Percentiles rank a stretch among this genome's conserved stretches.
phyloP scores from a whole-genome alignment of 163 green algal genomes.

The Scenedesmus sp. region DNA sequence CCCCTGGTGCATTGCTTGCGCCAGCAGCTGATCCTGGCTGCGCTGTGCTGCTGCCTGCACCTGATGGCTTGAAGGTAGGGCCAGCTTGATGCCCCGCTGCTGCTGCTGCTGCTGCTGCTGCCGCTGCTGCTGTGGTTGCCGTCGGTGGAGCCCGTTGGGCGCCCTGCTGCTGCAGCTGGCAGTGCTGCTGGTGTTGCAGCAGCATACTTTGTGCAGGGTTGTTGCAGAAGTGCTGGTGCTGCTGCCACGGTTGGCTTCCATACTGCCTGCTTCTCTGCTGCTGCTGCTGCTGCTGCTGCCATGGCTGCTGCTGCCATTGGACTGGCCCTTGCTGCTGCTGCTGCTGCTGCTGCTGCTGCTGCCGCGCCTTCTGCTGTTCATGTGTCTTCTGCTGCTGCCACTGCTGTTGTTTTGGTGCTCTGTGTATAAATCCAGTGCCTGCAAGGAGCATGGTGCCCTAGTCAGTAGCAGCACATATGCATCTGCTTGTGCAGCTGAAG shows the following conservation, averaged over 20 bases:
- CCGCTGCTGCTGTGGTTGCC: neutral
- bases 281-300: conserved; percentile 15
- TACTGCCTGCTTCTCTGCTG: neutral
- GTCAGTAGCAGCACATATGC: neutral
- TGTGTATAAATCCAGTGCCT: neutral
- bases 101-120: neutral
- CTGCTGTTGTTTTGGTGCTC: conserved; percentile 24
- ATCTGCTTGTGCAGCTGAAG: neutral
- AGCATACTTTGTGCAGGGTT: neutral
- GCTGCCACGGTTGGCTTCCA: neutral
- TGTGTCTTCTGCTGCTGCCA: neutral
- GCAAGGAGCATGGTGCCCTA: neutral
- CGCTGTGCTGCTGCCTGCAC: neutral
- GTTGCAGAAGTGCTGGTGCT: neutral
- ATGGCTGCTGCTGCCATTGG: neutral
- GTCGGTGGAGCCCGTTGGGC: neutral
- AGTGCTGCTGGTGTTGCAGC: neutral
- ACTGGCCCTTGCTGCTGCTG: neutral
- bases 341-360: neutral
- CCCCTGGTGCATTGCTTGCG: neutral
- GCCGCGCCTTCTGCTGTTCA: neutral
- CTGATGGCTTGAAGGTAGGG: neutral
- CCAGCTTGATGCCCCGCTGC: conserved; percentile 1
- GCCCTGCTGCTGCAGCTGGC: neutral
- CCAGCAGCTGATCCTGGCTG: neutral